phyloP scores from a whole-genome alignment of 116 monocot genomes.

The Papilionanthe hybrid region DNA sequence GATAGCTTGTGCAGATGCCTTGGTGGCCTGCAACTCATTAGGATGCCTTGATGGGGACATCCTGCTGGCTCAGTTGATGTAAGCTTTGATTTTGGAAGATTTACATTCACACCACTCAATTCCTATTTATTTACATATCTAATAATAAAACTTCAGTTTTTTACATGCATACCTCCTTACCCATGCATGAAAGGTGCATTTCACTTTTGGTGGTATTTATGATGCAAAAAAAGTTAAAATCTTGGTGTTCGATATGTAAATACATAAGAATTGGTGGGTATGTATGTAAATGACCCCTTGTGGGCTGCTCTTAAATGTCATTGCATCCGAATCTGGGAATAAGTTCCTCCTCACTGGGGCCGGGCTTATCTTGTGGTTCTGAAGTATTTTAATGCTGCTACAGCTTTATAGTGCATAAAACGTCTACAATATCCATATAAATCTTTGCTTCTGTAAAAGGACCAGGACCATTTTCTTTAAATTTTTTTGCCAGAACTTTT shows the following conservation, averaged over 20 bases:
- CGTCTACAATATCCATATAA: background rate
- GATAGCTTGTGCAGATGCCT: background rate
- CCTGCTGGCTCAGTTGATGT: background rate
- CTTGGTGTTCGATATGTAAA: too few species aligned
- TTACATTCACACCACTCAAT: too few species aligned
- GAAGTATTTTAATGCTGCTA: background rate
- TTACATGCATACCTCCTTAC: too few species aligned
- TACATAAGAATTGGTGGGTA: too few species aligned
- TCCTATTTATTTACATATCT: too few species aligned
- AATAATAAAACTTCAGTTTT: too few species aligned
- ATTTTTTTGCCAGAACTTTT: too few species aligned
- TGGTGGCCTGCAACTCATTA: background rate
- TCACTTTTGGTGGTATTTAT: too few species aligned
- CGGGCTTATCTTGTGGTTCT: background rate
- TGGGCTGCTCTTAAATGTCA: constrained; percentile 1
- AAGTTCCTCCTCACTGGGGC: constrained; percentile 4
- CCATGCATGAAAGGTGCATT: too few species aligned
- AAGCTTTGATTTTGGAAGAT: background rate
- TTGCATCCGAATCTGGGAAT: constrained; percentile 7
- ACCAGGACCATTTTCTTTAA: too few species aligned
- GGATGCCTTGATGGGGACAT: constrained; percentile 6
- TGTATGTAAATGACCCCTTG: background rate
- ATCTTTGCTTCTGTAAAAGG: background rate
- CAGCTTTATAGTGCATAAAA: background rate
- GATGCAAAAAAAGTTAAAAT: too few species aligned